phyloP scores from a whole-genome alignment of 768 basidiomycete species.

The Tulasnella sp. region DNA sequence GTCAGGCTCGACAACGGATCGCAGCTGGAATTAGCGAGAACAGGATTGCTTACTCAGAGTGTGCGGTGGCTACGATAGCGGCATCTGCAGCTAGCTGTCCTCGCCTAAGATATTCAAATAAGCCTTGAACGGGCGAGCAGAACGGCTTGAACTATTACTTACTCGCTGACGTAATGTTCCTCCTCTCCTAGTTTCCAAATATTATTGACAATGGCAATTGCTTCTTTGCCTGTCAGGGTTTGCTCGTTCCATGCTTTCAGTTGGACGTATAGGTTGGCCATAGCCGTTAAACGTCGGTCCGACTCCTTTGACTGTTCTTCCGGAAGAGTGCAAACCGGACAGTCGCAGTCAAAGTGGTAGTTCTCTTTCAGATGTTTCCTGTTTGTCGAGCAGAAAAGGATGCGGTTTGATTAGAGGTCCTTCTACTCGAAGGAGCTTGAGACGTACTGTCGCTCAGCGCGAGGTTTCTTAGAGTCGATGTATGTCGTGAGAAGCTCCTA shows the following conservation, averaged over 20 bases:
- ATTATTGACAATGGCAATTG: conserved; percentile 39
- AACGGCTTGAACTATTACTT: not conserved
- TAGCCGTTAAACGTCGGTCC: conserved; percentile 43
- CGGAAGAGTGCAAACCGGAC: conserved; percentile 50
- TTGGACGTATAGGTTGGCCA: conserved; percentile 39
- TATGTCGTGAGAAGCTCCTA: conserved; percentile 62
- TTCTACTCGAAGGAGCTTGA: too few species aligned
- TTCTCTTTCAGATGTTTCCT: conserved; percentile 44
- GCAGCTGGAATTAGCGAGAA: not conserved
- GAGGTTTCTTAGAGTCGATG: conserved; percentile 47
- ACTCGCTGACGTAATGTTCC: conserved; percentile 60
- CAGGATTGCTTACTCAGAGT: not conserved
- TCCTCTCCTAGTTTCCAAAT: conserved; percentile 54
- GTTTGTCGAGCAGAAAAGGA: conserved; percentile 16
- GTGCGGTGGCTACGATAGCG: not conserved
- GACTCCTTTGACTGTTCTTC: conserved; percentile 42
- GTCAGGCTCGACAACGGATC: not conserved
- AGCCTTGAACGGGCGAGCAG: not conserved
- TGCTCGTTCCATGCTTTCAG: conserved; percentile 46
- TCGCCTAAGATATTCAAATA: not conserved
- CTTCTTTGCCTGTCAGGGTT: conserved; percentile 42
- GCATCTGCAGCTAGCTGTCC: not conserved
- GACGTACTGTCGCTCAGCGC: conserved; percentile 45
- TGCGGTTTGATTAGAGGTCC: not conserved
- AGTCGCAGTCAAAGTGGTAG: conserved; percentile 55